Conservation (phyloP, 192 early-diverging fungal species). For the Coemansia sp. region DNA sequence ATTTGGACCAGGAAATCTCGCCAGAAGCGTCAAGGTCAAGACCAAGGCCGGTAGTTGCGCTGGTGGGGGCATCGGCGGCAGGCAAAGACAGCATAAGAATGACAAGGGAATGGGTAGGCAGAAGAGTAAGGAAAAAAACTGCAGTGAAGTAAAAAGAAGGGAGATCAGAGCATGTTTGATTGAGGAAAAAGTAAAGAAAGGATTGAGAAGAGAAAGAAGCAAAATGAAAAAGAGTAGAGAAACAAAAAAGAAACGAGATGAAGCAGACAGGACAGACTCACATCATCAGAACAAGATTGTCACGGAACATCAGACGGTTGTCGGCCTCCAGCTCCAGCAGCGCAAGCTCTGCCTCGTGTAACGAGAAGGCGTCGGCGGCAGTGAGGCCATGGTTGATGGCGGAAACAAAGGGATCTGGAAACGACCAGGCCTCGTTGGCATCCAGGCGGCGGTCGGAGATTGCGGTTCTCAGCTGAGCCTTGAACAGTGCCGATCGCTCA, state of each 20-base stretch:
- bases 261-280: slow-evolving; percentile 25
- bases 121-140: background rate
- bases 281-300: slow-evolving; percentile 67
- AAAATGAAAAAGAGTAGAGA: background rate
- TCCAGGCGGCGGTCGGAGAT: slow-evolving; percentile 54
- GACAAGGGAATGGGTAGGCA: background rate
- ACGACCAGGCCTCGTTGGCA: slow-evolving; percentile 44
- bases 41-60: slow-evolving; percentile 4
- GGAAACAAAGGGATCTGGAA: slow-evolving; percentile 58
- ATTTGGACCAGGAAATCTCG: slow-evolving; percentile 15
- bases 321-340: slow-evolving; percentile 61
- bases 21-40: slow-evolving; percentile 17
- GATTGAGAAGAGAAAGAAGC: no score
- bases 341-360: slow-evolving; percentile 61
- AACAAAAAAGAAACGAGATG: background rate
- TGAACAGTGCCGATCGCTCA: slow-evolving; percentile 50
- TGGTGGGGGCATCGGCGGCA: background rate
- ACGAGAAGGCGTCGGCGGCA: slow-evolving; percentile 49
- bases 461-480: slow-evolving; percentile 49
- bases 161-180: no score
- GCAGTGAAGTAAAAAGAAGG: no score
- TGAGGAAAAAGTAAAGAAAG: no score
- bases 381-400: slow-evolving; percentile 59
- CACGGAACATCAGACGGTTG: slow-evolving; percentile 75
- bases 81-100: background rate